Percentiles rank a stretch among this genome's conserved stretches.
phyloP scores from a whole-genome alignment of 1,284 basidiomycete genomes.

The Volvariella surrecta region DNA sequence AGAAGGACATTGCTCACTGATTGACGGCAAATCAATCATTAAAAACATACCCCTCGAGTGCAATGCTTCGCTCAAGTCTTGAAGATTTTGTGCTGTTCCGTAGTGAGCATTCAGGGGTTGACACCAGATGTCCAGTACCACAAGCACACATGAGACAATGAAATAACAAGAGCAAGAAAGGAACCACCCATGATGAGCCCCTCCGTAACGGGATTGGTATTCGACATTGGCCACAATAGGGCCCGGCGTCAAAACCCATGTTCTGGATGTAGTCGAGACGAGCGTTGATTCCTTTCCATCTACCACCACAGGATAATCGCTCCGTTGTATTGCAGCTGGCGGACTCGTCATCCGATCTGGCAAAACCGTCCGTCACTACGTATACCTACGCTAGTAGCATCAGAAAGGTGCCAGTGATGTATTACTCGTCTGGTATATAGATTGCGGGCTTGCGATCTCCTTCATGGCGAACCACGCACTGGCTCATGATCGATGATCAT shows the following conservation, averaged over 20 bases:
- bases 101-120: conserved; percentile 56
- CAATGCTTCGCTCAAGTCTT: conserved; percentile 48
- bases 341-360: conserved; percentile 32
- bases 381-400: conserved; percentile 5
- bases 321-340: conserved; percentile 42
- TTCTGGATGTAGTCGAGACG: conserved; percentile 73
- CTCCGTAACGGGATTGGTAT: conserved; percentile 50
- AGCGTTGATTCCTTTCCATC: conserved; percentile 59
- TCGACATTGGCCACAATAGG: conserved; percentile 61
- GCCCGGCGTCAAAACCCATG: conserved; percentile 70
- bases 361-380: conserved; percentile 71
- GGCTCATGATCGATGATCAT: no score
- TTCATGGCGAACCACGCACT: no score
- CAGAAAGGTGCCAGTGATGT: neutral
- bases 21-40: conserved; percentile 78
- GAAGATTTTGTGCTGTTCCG: conserved; percentile 56
- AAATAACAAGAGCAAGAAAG: neutral
- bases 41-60: conserved; percentile 67
- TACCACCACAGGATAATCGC: conserved; percentile 65
- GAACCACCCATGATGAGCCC: conserved; percentile 52
- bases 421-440: conserved; percentile 31
- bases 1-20: conserved; percentile 35
- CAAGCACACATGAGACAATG: neutral
- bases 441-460: no score
- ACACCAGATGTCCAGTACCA: conserved; percentile 57